Evolutionary conservation across 2,329 filamentous ascomycete genomes (phyloP), one percentile per base, ranked within the genome.

Genomic region (Orbilia brochopaga): DNA sequence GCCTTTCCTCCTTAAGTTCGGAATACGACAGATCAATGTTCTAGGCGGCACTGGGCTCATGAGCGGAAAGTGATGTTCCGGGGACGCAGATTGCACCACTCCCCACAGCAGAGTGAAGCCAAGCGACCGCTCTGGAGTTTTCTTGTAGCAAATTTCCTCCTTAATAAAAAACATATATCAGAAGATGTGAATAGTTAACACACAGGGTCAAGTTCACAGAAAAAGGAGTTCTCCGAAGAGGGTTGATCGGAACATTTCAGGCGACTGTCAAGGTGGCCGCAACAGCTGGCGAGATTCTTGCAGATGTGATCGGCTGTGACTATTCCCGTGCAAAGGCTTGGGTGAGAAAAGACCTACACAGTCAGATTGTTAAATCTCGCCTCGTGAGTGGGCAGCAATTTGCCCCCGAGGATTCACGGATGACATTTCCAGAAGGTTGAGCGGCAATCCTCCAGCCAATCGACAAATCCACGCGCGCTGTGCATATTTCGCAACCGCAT

Each of bases 71-170:
- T 32, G 27, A 8, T 32, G 8, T 32, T 32, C 27, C 27, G 4
- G 27, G 27, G 8, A 32, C 4, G 8, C 27, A 32, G 27, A 32
- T 32, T 32, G 27, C 27, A 32, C 27, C 8, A 32, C 27, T 32
- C 8, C 27, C 8, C 27, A 32, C 8, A 4, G 8, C 27, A 8
- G 27, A 32, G 8, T 8, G 3, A 32, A 32, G 4, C 27, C 27
- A 8, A 8, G 13, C n/a, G 13, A 15, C 4, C 3, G n/a, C 15
- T 8, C 44, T 21, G 21, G 44, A 21, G 17, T 48, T 10, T n/a
- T 10, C 19, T 48, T 23, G 19, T 10, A 62, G 57, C 55, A 55
- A 69, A 61, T 69, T 62, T 69, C 56, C 64, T 69, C 64, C 64
- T 69, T 61, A 69, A 70, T 69, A 62, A 44, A 44, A 44, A 15